phyloP scores from a whole-genome alignment of 257 asterid genomes.

The Apocynum venetum region DNA sequence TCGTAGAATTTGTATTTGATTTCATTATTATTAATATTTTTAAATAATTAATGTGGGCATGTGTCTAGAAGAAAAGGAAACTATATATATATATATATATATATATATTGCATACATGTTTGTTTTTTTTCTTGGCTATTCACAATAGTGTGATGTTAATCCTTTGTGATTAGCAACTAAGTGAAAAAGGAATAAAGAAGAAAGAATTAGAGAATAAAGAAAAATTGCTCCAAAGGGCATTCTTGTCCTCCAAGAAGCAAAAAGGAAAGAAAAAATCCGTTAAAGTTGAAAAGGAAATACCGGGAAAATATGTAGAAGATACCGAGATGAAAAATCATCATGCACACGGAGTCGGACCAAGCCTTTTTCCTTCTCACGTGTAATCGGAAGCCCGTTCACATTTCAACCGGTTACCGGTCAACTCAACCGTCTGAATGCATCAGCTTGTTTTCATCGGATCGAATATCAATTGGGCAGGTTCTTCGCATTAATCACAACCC shows the following conservation, averaged over 20 bases:
- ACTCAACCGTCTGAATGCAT: conserved; percentile 32
- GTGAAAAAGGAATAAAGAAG: neutral
- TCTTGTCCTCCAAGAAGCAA: conserved; percentile 17
- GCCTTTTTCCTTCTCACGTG: conserved; percentile 23
- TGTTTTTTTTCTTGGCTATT: no score
- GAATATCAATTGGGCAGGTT: conserved; percentile 29
- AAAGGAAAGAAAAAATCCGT: conserved; percentile 1
- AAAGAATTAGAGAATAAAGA: neutral
- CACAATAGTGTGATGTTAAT: neutral
- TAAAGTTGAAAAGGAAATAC: conserved; percentile 13
- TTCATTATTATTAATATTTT: no score
- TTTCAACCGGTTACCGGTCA: conserved; percentile 57
- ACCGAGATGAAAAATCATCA: neutral
- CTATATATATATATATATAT: no score
- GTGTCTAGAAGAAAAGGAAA: no score
- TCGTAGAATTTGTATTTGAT: no score
- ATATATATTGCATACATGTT: no score
- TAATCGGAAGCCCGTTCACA: conserved; percentile 37
- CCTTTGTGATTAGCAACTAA: neutral
- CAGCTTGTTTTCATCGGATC: conserved; percentile 18
- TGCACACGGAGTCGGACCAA: neutral
- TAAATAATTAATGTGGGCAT: no score
- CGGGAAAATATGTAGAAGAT: conserved; percentile 14
- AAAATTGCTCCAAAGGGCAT: conserved; percentile 1
- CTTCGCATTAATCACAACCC: conserved; percentile 30